Evolutionary conservation across 371 early-diverging fungal genomes (phyloP), one percentile per base, ranked within the genome.

Genomic region (Saksenaea vasiformis): DNA sequence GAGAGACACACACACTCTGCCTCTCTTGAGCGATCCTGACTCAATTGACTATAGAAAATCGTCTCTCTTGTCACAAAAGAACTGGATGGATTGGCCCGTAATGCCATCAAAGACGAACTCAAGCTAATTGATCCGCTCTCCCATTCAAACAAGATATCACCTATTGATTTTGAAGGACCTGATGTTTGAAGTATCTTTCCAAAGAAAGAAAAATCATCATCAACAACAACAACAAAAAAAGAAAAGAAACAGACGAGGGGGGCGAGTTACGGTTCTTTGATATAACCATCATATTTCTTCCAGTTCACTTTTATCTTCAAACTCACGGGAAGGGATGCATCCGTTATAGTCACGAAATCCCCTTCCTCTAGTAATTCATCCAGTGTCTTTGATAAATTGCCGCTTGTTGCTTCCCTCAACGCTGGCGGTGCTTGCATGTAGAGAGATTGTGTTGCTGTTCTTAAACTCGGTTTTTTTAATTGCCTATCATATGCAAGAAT

Each of bases 351-450:
- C n/a, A 92, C 67, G 56, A 76, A 84, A 36, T 81, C 84, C 8
- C 85, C 85, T 36, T 85, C 86, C 10, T 82, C 74, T 10, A 91
- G 64, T 55, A 94, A 68, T 9, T 88, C 90, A 17, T 58, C 57
- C 11, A 93, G 44, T 34, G 61, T 54, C 72, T 84, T 87, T 5
- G 61, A 69, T 10, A 94, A 76, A 67, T 94, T 94, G 13, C 83
- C 86, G n/a, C 90, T 72, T 17, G 90, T 89, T 0, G 79, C 82
- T 58, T 85, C 76, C 69, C 91, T 88, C 53, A 94, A 64, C 28
- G 69, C 62, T 39, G 76, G 80, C 19, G 93, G 95, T 1, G 85
- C 87, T 60, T 85, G 90, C 91, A 93, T 91, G 67, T 90, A 92
- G 27, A 94, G 68, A 5, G 87, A 79, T 41, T 69, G 84, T 3